Base-by-base conservation (phyloP, 331 rosid species). In the Quercus tomentella region DNA sequence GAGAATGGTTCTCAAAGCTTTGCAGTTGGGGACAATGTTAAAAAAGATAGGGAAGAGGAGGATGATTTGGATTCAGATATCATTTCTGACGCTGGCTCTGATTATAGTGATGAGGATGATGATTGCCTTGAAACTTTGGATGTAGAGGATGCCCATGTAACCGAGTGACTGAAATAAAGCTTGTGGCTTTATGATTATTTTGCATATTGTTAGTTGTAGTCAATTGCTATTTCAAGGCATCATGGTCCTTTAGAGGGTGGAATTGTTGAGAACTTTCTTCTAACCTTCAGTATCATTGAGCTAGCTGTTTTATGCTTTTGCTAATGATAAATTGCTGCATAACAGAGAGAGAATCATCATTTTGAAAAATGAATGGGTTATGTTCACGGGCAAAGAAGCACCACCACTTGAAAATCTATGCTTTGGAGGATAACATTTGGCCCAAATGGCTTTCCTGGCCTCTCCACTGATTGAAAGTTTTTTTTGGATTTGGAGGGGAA, bases 81-180 rank as follows among this genome's bases (percentile, higher is more conserved):
- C 37, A 87, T 70, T 56, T 83, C 84, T 74, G 92, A 82, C 76
- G 80, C 63, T 78, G 96, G 79, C 26, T 83, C 91, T 3, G 82
- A 78, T 77, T 73, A 51, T 51, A 45, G 74, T 14, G 87, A 90
- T 56, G 91, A 80, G 9, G 91, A 77, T 57, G 84, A 82, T 56
- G 78, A 57, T 69, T 58, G 72, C 68, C 86, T 81, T 8, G 83
- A 83, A 77, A 73, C 35, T 70, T 54, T 67, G 79, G 80, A 75
- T 26, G 58, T 49, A 41, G 77, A 83, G 82, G 86, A 78, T 77
- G 54, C 10, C 76, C n/a, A 1, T 35, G 31, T 60, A 55, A 81
- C 72, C 6, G 66, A 74, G 75, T 62, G 28, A 58, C 30, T 20
- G 31, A 82, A 25, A 35, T 25, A 26, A 28, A 56, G 52, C 35